Evolutionary conservation across 2,329 filamentous ascomycete species (phyloP).

Genomic region (Periconia sp.): DNA sequence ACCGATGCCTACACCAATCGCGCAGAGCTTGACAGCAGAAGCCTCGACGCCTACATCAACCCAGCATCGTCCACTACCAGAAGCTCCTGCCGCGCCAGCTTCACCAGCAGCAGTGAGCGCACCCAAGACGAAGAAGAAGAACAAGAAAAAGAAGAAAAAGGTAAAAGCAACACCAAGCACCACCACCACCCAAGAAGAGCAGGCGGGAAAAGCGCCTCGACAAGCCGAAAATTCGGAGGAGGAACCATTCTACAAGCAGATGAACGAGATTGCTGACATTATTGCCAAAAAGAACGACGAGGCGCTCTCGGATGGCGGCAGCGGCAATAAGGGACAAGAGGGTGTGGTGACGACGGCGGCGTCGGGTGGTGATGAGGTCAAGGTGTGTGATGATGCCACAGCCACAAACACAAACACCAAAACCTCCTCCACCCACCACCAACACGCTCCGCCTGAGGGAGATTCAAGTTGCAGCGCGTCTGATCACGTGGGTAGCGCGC

Average conservation of each 20-base stretch:
- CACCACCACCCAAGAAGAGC: not conserved
- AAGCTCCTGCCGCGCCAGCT: not conserved
- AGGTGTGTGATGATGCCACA: not conserved
- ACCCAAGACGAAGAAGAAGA: slow-evolving; percentile 26
- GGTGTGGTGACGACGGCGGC: not conserved
- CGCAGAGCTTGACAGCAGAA: too few species aligned
- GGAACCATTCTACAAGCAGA: slow-evolving; percentile 7
- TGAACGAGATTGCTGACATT: slow-evolving; percentile 3
- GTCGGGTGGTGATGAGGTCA: not conserved
- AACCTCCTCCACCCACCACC: too few species aligned
- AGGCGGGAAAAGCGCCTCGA: too few species aligned
- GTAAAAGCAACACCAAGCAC: not conserved
- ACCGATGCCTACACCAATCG: slow-evolving; percentile 12
- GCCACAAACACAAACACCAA: not conserved
- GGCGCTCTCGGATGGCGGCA: not conserved
- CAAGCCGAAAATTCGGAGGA: not conserved
- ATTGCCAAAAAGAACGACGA: not conserved
- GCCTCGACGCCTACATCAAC: slow-evolving; percentile 10
- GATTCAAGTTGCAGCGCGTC: not conserved
- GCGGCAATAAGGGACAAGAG: not conserved
- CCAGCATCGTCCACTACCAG: not conserved
- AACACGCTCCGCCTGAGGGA: not conserved
- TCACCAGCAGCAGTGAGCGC: not conserved
- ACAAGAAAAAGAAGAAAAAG: slow-evolving; percentile 41
- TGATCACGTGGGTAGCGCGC: not conserved